Evolutionary conservation across 1,284 basidiomycete genomes (phyloP), one percentile per base, ranked within the genome.

Genomic region (Malassezia equina): DNA sequence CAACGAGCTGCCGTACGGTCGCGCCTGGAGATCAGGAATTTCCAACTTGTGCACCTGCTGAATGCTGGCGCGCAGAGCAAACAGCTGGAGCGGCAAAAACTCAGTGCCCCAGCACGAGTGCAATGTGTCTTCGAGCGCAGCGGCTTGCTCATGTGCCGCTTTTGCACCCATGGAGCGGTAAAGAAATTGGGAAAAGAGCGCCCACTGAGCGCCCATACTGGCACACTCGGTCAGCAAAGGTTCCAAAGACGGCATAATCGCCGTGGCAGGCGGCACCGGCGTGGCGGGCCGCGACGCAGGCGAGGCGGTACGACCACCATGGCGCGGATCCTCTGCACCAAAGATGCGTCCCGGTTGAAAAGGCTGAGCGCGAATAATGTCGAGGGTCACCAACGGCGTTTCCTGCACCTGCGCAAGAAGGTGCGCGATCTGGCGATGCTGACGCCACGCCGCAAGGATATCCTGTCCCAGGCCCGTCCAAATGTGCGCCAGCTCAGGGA

Each of bases 191-290:
- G 84, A 81, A 77, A 96, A 94, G 51, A 95, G 76, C 52, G 84
- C 83, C 91, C 93, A 98, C 50, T 93, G 80, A 7, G 90, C 84
- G 31, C 86, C 83, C 81, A 99, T 88, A 6, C 84, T 85, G 12
- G 90, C 84, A 4, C 87, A 78, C 77, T 98, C 94, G 6, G 84
- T 84, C 13, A 95, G 72, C 0, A 89, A 79, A 62, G 85, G 86
- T 76, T 98, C 93, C 7, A 94, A 84, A 70, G 36, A 67, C 63
- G 33, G 71, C 63, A 42, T 75, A 67, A 15, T 75, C 71, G 43
- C 78, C 2, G 33, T 17, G 3, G n/a, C 9, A 2, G 36, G 2
- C 79, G 51, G 78, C 78, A 15, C 79, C 71, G 27, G 58, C 62
- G 45, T 76, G 7, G 44, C 12, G n/a, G 23, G 8, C 11, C 29